A percentile compares a stretch with the other conserved stretches of the same genome.
Evolutionary conservation across 768 basidiomycete species (phyloP).

Genomic region (Boletus huronensis): DNA sequence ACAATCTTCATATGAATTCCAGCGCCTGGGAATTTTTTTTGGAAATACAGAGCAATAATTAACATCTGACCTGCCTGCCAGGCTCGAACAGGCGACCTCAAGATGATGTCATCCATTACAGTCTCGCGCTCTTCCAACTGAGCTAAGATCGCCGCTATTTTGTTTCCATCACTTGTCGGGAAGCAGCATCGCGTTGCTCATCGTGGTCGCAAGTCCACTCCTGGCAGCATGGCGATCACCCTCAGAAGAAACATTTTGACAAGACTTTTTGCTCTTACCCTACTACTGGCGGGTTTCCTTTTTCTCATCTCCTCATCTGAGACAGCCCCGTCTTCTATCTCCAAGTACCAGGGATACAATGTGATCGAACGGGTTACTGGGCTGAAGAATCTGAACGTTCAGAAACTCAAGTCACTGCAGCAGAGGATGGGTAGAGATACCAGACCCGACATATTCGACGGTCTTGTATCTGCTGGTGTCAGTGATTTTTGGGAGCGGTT

Average conservation of each 20-base stretch:
- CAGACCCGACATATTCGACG: conserved; percentile 73
- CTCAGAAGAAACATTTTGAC: conserved; percentile 30
- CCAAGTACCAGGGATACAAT: conserved; percentile 53
- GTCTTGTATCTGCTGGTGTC: conserved; percentile 72
- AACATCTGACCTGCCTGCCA: conserved; percentile 51
- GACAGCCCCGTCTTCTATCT: conserved; percentile 15
- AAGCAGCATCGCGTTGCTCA: too few relatives aligned
- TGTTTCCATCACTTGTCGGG: not conserved
- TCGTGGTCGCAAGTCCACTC: too few relatives aligned
- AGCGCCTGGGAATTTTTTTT: too few relatives aligned
- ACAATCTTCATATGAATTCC: too few relatives aligned
- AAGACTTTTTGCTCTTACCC: conserved; percentile 13
- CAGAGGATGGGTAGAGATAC: conserved; percentile 85
- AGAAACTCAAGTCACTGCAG: conserved; percentile 86
- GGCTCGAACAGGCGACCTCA: conserved; percentile 62
- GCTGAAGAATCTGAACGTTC: conserved; percentile 77
- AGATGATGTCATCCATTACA: conserved; percentile 41
- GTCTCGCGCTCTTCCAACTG: conserved; percentile 53
- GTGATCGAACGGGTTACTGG: conserved; percentile 64
- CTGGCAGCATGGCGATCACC: conserved; percentile 29
- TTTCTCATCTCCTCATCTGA: conserved; percentile 21
- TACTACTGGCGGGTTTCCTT: conserved; percentile 22
- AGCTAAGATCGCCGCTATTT: conserved; percentile 30
- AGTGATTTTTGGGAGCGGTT: conserved; percentile 90
- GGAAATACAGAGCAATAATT: not conserved